phyloP scores from a whole-genome alignment of 768 basidiomycete genomes.

The Macrolepiota dolichaula region DNA sequence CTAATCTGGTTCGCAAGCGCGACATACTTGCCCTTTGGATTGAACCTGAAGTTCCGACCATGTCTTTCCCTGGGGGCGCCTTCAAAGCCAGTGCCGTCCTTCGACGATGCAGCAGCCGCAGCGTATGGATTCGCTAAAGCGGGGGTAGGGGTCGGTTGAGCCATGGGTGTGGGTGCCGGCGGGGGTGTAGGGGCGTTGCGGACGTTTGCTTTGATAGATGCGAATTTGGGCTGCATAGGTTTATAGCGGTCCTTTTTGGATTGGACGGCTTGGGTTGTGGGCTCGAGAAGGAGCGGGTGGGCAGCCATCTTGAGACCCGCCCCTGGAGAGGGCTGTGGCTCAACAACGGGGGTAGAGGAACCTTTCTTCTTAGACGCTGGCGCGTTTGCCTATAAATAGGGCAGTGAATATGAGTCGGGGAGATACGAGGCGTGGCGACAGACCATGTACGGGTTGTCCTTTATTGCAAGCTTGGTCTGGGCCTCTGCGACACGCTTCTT shows the following conservation, averaged over 20 bases:
- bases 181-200: conserved; percentile 66
- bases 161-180: conserved; percentile 35
- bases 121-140: conserved; percentile 69
- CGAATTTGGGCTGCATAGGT: conserved; percentile 99
- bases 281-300: conserved; percentile 80
- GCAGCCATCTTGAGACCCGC: conserved; percentile 89
- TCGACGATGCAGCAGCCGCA: conserved; percentile 48
- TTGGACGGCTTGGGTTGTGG: conserved; percentile 52
- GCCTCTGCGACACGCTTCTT: conserved; percentile 82
- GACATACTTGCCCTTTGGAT: conserved; percentile 90
- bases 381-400: conserved; percentile 42
- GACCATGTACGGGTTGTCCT: conserved; percentile 89
- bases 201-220: conserved; percentile 87
- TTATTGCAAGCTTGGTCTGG: conserved; percentile 68
- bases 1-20: conserved; percentile 68
- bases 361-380: conserved; percentile 53
- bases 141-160: conserved; percentile 23
- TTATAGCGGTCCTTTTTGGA: conserved; percentile 92
- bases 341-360: conserved; percentile 40
- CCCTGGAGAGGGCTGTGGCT: conserved; percentile 59
- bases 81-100: conserved; percentile 62
- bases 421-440: conserved; percentile 17
- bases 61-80: conserved; percentile 69
- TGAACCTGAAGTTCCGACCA: conserved; percentile 78
- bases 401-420: neutral